Evolutionary conservation across 441 rosid species (phyloP).

Genomic region (Populus hybrid): DNA sequence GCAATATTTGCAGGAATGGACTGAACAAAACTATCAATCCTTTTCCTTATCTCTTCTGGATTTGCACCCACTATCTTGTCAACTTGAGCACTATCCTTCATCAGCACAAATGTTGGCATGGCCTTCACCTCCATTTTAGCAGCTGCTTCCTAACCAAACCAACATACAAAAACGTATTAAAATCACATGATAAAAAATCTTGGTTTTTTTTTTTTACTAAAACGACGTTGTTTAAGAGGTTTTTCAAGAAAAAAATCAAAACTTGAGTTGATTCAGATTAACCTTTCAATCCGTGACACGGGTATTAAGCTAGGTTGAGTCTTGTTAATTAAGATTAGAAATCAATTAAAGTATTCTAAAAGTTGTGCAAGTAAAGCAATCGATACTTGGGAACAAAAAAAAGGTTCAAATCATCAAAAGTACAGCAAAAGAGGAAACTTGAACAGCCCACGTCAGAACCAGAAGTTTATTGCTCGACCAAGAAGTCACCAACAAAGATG

Average conservation of each 20-base stretch:
- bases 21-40: constrained; percentile 60
- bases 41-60: constrained; percentile 80
- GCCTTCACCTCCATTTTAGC: constrained; percentile 64
- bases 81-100: constrained; percentile 53
- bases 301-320: no score
- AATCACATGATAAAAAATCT: not conserved
- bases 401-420: not conserved
- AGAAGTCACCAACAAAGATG: no score
- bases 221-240: no score
- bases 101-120: constrained; percentile 85
- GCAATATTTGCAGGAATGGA: constrained; percentile 38
- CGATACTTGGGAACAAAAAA: not conserved
- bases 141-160: constrained; percentile 61
- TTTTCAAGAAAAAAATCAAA: no score
- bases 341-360: not conserved
- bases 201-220: no score
- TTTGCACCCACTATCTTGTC: constrained; percentile 90
- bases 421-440: not conserved
- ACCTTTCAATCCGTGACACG: no score
- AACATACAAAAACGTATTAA: not conserved
- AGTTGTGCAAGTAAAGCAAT: not conserved
- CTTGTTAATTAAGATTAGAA: no score
- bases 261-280: no score
- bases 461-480: no score
- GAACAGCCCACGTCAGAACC: not conserved